A percentile compares a stretch with the other conserved stretches of the same genome.
phyloP scores from a whole-genome alignment of 2,329 filamentous ascomycete genomes.

The Colletotrichum lentis region DNA sequence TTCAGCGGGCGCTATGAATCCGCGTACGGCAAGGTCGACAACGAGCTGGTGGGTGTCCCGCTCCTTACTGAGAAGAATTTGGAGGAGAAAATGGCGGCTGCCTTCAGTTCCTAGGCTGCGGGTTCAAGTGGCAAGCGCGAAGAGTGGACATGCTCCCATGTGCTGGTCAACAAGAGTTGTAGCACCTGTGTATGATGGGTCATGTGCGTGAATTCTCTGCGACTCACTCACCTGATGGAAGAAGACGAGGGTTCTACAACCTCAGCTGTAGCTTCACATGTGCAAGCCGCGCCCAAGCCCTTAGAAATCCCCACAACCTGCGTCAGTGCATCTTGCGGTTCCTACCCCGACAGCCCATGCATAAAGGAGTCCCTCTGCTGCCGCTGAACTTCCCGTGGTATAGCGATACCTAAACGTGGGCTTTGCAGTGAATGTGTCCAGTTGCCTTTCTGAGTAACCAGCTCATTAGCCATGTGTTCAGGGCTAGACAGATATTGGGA shows the following conservation, averaged over 20 bases:
- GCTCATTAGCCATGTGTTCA: conserved; percentile 6
- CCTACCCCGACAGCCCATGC: neutral
- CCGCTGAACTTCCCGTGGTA: neutral
- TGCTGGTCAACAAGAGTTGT: no score
- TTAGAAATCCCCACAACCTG: no score
- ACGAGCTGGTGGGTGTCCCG: conserved; percentile 18
- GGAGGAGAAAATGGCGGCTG: conserved; percentile 21
- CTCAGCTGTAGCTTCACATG: no score
- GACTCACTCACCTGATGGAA: no score
- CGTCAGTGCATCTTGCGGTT: no score
- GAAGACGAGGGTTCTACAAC: neutral
- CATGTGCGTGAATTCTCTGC: neutral
- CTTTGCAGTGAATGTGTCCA: neutral
- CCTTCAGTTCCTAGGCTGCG: conserved; percentile 6
- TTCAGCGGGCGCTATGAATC: conserved; percentile 6
- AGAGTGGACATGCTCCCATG: no score
- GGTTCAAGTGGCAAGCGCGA: no score
- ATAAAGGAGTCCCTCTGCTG: neutral
- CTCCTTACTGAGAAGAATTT: conserved; percentile 23
- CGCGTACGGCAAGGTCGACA: conserved; percentile 14
- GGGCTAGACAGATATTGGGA: neutral
- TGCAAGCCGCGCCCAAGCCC: neutral
- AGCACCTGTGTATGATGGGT: no score
- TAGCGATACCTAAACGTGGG: no score
- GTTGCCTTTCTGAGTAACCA: conserved; percentile 13